Base-by-base conservation (phyloP, 164 flowering plant species). In the Cinnamomum chago region DNA sequence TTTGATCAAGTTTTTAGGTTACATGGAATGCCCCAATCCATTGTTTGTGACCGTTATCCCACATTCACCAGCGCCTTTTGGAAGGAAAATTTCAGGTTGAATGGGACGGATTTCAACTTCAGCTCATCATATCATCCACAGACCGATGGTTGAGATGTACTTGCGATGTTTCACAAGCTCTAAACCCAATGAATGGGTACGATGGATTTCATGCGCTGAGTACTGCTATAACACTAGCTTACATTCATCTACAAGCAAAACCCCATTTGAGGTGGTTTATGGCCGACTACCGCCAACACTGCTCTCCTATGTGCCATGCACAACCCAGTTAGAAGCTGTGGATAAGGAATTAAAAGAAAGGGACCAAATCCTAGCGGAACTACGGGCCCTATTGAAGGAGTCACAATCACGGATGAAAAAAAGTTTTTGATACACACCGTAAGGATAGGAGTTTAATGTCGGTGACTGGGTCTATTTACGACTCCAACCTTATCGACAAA, bases 181-280 rank as follows among this genome's bases (percentile, higher is more conserved):
- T 6, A 70, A 70, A 6, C 72, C 72, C 27, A 47, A 25, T 18
- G 60, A 70, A 13, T 70, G 72, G 72, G 58, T 47, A 3, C 17
- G 20, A 25, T 70, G 72, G 60, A n/a, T 70, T 7, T 6, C 58
- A 6, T 70, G 72, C 62, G 72, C 72, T 2, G 58, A 70, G 28
- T 70, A 47, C 2, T 47, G 72, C 72, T 67, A 67, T 18, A 67
- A 33, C 50, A 67, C 50, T 3, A 67, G 47, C 50, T 14, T 27
- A 1, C 70, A 70, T 17, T 50, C 72, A 10, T 47, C 72, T 5
- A n/a, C 27, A 14, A 2, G 22, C 5, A 70, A 47, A 27, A 70
- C 72, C 4, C 72, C 33, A 3, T 70, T 50, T 50, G 72, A 70
- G 25, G 10, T 51, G 3, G 10, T 22, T 11, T 70, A 70, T n/a